Percentiles rank a stretch among this genome's conserved stretches.
phyloP scores from a whole-genome alignment of 306 rosid species.

The Corylus heterophylla region DNA sequence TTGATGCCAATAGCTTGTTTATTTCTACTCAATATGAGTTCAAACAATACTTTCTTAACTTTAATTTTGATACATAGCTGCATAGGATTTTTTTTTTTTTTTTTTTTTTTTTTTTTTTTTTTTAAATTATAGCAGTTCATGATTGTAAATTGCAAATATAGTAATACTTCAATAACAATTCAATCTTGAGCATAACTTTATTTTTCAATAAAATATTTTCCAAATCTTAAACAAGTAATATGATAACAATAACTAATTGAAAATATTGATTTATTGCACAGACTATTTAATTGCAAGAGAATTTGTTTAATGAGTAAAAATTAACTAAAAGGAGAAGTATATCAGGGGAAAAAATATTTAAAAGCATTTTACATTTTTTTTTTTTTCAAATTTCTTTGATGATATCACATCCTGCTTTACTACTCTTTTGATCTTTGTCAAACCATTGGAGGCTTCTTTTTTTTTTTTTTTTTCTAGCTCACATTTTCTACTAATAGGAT shows the following conservation, averaged over 20 bases:
- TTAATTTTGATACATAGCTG: too few species aligned
- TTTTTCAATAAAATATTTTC: too few species aligned
- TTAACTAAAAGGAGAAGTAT: not conserved
- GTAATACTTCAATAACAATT: too few species aligned
- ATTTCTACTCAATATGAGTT: too few species aligned
- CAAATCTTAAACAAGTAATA: not conserved
- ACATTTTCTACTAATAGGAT: not conserved
- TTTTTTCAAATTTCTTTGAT: not conserved
- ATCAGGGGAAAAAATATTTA: too few species aligned
- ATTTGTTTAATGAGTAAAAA: not conserved
- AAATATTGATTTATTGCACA: not conserved
- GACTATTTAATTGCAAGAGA: not conserved
- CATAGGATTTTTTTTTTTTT: too few species aligned
- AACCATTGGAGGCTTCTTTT: not conserved
- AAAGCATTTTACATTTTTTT: not conserved
- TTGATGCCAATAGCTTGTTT: too few species aligned
- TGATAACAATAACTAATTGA: not conserved
- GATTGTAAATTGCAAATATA: too few species aligned
- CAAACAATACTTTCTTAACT: too few species aligned
- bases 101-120: too few species aligned
- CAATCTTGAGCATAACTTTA: too few species aligned
- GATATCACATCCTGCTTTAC: not conserved
- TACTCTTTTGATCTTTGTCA: not conserved
- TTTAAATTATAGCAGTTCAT: too few species aligned
- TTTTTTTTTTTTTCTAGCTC: not conserved